phyloP scores from a whole-genome alignment of 768 basidiomycete genomes.

The Collybiopsis luxurians region DNA sequence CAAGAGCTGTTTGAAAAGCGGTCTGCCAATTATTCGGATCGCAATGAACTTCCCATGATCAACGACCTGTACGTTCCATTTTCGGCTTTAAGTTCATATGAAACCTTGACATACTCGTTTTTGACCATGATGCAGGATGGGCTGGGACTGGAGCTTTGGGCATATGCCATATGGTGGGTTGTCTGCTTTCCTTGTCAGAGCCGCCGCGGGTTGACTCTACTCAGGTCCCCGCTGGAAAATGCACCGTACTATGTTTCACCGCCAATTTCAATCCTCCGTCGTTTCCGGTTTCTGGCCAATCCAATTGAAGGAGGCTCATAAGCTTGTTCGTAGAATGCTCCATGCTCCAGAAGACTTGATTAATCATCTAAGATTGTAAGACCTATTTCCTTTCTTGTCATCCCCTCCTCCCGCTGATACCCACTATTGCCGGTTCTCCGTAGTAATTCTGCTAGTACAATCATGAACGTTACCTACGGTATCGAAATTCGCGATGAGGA shows the following conservation, averaged over 20 bases:
- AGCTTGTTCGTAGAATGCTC: conserved; percentile 42
- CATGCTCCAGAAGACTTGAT: conserved; percentile 40
- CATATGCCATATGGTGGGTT: conserved; percentile 50
- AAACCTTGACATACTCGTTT: too few species aligned
- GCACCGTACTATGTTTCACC: conserved; percentile 52
- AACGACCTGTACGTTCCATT: conserved; percentile 39
- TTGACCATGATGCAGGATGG: conserved; percentile 42
- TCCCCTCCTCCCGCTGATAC: too few species aligned
- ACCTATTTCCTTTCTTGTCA: neutral
- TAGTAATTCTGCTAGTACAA: conserved; percentile 49
- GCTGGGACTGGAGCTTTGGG: conserved; percentile 50
- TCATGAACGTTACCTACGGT: conserved; percentile 54
- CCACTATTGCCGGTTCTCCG: too few species aligned
- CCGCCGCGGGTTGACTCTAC: neutral
- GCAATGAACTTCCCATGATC: conserved; percentile 45
- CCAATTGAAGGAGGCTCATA: conserved; percentile 43
- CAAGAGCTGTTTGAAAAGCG: conserved; percentile 57
- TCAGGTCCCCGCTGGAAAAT: conserved; percentile 51
- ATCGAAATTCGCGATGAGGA: conserved; percentile 39
- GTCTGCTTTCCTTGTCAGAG: neutral
- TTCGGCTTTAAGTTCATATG: too few species aligned
- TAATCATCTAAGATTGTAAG: conserved; percentile 50
- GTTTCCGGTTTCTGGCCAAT: conserved; percentile 40
- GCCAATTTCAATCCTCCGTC: conserved; percentile 44
- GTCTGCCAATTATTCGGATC: conserved; percentile 55